Conservation (phyloP, 129 eudicot genomes). For the Centaurea solstitialis region DNA sequence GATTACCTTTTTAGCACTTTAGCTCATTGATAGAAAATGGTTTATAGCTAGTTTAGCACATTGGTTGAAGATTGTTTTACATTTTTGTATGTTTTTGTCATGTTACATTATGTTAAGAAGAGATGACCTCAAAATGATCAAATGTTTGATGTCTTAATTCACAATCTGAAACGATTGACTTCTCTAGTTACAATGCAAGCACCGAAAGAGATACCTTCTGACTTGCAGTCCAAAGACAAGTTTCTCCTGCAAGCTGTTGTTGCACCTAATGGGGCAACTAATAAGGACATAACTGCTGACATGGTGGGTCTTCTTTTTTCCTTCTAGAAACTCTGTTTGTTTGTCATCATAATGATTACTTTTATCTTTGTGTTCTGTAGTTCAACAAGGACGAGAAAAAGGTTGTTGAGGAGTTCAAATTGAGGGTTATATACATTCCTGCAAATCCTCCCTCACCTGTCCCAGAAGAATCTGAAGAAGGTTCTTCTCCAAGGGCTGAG, state of each 20-base stretch:
- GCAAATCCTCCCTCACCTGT: conserved; percentile 98
- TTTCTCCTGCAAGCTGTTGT: conserved; percentile 84
- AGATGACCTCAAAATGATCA: neutral
- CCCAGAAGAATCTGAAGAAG: conserved; percentile 97
- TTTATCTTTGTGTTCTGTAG: conserved; percentile 29
- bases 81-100: neutral
- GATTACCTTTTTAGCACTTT: neutral
- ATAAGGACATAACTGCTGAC: conserved; percentile 66
- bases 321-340: conserved; percentile 7
- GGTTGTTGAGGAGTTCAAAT: conserved; percentile 74
- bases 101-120: neutral
- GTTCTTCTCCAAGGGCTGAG: conserved; percentile 69
- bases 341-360: neutral
- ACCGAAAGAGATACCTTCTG: conserved; percentile 71
- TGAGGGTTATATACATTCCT: conserved; percentile 84
- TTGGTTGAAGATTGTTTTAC: neutral
- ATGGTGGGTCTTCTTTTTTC: conserved; percentile 42
- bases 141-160: neutral
- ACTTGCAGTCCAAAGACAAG: conserved; percentile 95
- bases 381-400: conserved; percentile 73
- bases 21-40: neutral
- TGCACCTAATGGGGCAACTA: conserved; percentile 62
- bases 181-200: conserved; percentile 93
- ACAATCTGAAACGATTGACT: neutral
- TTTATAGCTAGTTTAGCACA: neutral